These are phyloP conservation scores for Aspergillus novofumigatus DNA, from an alignment of 2,329 filamentous ascomycete genomes.

Conservation along the genomic window DNA sequence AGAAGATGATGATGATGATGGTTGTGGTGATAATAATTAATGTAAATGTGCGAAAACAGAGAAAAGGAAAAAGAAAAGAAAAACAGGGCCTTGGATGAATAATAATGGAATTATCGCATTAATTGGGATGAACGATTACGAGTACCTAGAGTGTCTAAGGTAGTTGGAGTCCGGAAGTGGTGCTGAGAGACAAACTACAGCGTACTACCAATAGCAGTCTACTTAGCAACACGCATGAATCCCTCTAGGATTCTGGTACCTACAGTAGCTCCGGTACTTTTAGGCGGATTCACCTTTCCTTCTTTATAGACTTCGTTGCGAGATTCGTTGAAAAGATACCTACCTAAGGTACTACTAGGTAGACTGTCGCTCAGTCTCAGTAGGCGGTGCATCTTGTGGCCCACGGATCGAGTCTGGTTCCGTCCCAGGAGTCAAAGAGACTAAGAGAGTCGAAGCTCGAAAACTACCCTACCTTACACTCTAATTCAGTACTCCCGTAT, in stretches of 20 bases:
- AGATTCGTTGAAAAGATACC: too few relatives aligned
- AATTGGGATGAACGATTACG: background rate
- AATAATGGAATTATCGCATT: background rate
- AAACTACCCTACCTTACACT: too few relatives aligned
- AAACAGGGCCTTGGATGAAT: background rate
- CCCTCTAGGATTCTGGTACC: background rate
- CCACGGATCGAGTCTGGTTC: constrained; percentile 16
- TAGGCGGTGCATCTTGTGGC: constrained; percentile 4
- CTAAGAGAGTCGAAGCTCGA: background rate
- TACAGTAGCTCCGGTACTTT: background rate
- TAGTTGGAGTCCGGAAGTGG: constrained; percentile 8
- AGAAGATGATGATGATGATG: background rate
- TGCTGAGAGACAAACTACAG: background rate
- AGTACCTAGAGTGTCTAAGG: background rate
- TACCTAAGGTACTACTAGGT: too few relatives aligned
- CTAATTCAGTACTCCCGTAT: too few relatives aligned
- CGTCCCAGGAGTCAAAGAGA: constrained; percentile 9
- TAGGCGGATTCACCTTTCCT: background rate
- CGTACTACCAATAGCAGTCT: background rate
- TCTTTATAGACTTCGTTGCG: background rate
- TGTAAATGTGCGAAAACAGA: background rate
- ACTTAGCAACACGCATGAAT: background rate
- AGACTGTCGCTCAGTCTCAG: background rate
- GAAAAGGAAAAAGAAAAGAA: background rate
- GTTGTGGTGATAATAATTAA: background rate